Evolutionary conservation across 176 grass and related monocot species (phyloP).

Genomic region (Ananas comosus): DNA sequence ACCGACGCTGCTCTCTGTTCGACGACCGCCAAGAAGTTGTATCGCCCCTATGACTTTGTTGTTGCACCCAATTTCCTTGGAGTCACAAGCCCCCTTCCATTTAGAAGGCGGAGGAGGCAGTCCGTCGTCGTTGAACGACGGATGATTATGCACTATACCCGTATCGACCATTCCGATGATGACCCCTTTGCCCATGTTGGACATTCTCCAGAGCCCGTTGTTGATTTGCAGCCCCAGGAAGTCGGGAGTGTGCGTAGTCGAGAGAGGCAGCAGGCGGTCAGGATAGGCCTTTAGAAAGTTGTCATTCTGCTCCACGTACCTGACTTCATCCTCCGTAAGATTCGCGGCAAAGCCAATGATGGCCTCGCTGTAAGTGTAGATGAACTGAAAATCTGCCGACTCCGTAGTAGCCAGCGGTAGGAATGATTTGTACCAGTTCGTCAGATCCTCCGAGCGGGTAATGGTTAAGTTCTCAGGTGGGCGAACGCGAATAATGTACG

Average conservation of each 20-base stretch:
- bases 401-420: constrained; percentile 15
- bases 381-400: neutral
- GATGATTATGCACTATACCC: constrained; percentile 25
- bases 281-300: constrained; percentile 24
- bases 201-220: constrained; percentile 15
- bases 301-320: constrained; percentile 21
- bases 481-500: constrained; percentile 30
- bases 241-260: constrained; percentile 40
- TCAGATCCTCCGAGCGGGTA: neutral
- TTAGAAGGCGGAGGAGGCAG: constrained; percentile 26
- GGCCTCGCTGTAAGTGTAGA: constrained; percentile 38
- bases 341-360: constrained; percentile 32
- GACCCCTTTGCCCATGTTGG: constrained; percentile 35
- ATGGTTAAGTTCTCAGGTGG: constrained; percentile 9
- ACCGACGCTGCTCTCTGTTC: neutral
- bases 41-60: constrained; percentile 36
- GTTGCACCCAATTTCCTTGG: constrained; percentile 20
- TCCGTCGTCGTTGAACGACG: constrained; percentile 40
- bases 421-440: constrained; percentile 46
- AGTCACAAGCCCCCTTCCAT: constrained; percentile 37
- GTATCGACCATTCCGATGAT: constrained; percentile 43
- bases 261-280: constrained; percentile 18
- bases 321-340: constrained; percentile 20
- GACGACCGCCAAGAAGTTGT: neutral
- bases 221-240: constrained; percentile 26